Evolutionary conservation across 352 stramenopile genomes (phyloP).

Genomic region (Saprolegnia parasitica): DNA sequence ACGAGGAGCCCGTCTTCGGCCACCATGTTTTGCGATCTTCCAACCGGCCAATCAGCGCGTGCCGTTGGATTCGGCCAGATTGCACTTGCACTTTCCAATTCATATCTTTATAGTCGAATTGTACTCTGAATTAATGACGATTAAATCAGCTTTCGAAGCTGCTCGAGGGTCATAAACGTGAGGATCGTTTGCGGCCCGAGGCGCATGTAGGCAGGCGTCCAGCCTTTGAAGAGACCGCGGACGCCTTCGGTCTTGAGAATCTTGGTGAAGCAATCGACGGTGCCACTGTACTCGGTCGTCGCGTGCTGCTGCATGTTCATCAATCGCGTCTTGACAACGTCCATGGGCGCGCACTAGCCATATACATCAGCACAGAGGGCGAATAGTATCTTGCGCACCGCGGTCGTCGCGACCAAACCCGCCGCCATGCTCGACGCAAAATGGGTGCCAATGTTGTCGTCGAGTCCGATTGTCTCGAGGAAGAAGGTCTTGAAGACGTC

Average conservation of each 20-base stretch:
- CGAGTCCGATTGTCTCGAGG: slow-evolving; percentile 43
- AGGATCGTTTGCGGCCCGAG: slow-evolving; percentile 75
- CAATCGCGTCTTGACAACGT: slow-evolving; percentile 77
- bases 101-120: neutral
- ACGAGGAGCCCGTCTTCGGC: slow-evolving; percentile 42
- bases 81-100: too few relatives aligned
- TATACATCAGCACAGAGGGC: neutral
- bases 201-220: slow-evolving; percentile 78
- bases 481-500: slow-evolving; percentile 63
- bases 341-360: slow-evolving; percentile 51
- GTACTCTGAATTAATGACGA: slow-evolving; percentile 29
- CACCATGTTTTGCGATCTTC: neutral
- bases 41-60: too few relatives aligned
- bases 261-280: slow-evolving; percentile 77
- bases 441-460: slow-evolving; percentile 70
- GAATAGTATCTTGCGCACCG: slow-evolving; percentile 28
- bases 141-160: slow-evolving; percentile 65
- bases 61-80: slow-evolving; percentile 4
- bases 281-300: slow-evolving; percentile 65
- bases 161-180: slow-evolving; percentile 83
- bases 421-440: slow-evolving; percentile 71
- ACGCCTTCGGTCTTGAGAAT: slow-evolving; percentile 70
- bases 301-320: slow-evolving; percentile 72
- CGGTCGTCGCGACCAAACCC: slow-evolving; percentile 69
- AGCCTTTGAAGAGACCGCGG: slow-evolving; percentile 77